These are phyloP conservation scores for Furcasterigmium sp. DNA, from an alignment of 2,329 filamentous ascomycete genomes.

Conservation along the genomic window DNA sequence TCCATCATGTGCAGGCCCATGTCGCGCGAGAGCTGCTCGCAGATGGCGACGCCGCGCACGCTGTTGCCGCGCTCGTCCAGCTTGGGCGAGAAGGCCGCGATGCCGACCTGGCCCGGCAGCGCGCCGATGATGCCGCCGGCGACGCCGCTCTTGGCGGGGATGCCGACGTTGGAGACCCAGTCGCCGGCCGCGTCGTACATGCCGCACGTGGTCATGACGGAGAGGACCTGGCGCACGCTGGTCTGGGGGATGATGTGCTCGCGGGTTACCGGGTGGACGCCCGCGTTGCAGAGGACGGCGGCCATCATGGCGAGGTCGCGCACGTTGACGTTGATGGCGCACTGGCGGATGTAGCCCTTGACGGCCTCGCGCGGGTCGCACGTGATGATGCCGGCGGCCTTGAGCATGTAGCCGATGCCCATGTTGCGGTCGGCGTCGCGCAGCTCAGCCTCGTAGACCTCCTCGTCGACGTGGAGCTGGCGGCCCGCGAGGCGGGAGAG, in stretches of 20 bases:
- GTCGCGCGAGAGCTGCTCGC: conserved; percentile 22
- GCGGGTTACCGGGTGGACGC: conserved; percentile 25
- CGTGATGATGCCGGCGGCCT: conserved; percentile 29
- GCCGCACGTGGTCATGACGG: conserved; percentile 35
- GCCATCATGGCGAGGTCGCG: conserved; percentile 33
- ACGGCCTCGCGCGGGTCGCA: conserved; percentile 28
- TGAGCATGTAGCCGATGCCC: conserved; percentile 33
- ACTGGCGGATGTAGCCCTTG: conserved; percentile 32
- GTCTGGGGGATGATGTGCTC: conserved; percentile 27
- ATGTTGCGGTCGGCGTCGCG: conserved; percentile 26
- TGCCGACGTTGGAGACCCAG: conserved; percentile 31
- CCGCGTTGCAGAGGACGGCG: conserved; percentile 29
- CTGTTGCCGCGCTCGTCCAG: conserved; percentile 26
- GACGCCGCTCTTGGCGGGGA: conserved; percentile 31
- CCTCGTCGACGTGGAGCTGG: conserved; percentile 27
- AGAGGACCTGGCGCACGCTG: conserved; percentile 31
- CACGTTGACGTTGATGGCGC: conserved; percentile 34
- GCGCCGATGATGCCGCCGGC: conserved; percentile 26
- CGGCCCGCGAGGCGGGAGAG: conserved; percentile 29
- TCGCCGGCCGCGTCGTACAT: conserved; percentile 35
- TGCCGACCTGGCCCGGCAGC: conserved; percentile 23
- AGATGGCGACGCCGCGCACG: conserved; percentile 24
- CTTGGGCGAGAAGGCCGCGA: conserved; percentile 24
- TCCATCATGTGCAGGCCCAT: conserved; percentile 27
- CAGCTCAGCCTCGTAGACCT: conserved; percentile 31